Percentiles rank a stretch among this genome's conserved stretches.
Conservation (phyloP, 108 stramenopile genomes). For the Tribonema minus region DNA sequence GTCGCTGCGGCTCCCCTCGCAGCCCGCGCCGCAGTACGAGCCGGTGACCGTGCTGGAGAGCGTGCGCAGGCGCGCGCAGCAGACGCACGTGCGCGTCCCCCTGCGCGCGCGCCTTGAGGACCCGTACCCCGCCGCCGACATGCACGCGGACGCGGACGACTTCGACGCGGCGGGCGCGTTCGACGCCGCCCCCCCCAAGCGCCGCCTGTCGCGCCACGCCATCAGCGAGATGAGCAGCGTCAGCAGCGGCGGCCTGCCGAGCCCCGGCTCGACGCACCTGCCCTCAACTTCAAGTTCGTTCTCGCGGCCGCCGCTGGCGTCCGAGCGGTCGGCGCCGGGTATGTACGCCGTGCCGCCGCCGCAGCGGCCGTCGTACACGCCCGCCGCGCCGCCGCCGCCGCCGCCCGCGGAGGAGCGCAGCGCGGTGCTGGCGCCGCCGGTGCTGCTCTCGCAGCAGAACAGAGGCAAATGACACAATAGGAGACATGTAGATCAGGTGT, state of each 20-base stretch:
- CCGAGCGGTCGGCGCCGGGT: no score
- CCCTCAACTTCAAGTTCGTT: no score
- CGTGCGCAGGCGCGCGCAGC: neutral
- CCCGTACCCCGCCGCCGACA: neutral
- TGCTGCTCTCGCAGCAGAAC: no score
- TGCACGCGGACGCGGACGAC: neutral
- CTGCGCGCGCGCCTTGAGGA: neutral
- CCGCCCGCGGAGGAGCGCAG: no score
- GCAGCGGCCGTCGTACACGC: neutral
- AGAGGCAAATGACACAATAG: no score
- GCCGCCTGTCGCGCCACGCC: neutral
- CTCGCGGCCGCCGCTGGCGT: no score
- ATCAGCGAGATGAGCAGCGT: neutral
- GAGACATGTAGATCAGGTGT: no score
- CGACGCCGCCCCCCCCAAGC: neutral
- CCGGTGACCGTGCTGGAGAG: neutral
- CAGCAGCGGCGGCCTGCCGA: neutral
- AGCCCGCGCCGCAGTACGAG: neutral
- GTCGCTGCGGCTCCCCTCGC: neutral
- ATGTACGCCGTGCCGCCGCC: no score
- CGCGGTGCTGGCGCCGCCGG: no score
- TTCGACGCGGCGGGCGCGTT: no score
- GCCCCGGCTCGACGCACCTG: no score
- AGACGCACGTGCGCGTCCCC: neutral
- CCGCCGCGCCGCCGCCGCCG: neutral